phyloP scores from a whole-genome alignment of 352 stramenopile species.

The Globisporangium yorkense region DNA sequence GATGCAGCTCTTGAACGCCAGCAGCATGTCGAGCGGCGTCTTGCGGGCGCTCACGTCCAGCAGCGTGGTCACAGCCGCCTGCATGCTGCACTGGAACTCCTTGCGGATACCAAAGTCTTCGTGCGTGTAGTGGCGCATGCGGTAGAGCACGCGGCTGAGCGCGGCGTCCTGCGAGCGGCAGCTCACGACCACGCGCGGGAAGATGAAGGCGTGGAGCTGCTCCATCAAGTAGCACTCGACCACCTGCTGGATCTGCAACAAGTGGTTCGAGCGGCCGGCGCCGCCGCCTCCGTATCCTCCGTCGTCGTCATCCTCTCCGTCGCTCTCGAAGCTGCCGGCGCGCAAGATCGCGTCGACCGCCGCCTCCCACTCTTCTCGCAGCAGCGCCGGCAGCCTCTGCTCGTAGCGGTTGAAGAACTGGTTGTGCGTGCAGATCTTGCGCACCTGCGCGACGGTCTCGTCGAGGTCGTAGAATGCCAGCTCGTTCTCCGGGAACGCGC shows the following conservation, averaged over 20 bases:
- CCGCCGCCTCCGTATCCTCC: neutral
- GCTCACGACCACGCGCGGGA: slow-evolving; percentile 38
- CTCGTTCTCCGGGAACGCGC: slow-evolving; percentile 70
- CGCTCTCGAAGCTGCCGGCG: slow-evolving; percentile 42
- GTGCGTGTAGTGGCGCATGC: slow-evolving; percentile 55
- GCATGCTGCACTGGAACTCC: slow-evolving; percentile 58
- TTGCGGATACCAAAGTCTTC: slow-evolving; percentile 62
- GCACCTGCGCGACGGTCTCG: slow-evolving; percentile 52
- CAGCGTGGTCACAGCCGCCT: slow-evolving; percentile 34
- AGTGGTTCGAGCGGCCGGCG: slow-evolving; percentile 18
- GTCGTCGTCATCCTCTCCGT: slow-evolving; percentile 5
- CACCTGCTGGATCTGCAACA: slow-evolving; percentile 70
- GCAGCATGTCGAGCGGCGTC: slow-evolving; percentile 71
- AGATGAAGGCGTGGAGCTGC: slow-evolving; percentile 50
- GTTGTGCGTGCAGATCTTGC: slow-evolving; percentile 43
- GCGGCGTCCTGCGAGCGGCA: slow-evolving; percentile 42
- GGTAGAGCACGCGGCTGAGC: slow-evolving; percentile 33
- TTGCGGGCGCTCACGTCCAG: slow-evolving; percentile 31
- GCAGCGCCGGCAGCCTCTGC: slow-evolving; percentile 30
- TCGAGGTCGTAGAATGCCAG: slow-evolving; percentile 67
- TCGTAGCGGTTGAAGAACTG: slow-evolving; percentile 43
- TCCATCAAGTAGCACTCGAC: slow-evolving; percentile 83
- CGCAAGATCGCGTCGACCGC: slow-evolving; percentile 48
- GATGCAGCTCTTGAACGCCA: slow-evolving; percentile 63
- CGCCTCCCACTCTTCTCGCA: slow-evolving; percentile 51